Evolutionary conservation across 1,284 basidiomycete species (phyloP).

Genomic region (Moesziomyces aphidis): DNA sequence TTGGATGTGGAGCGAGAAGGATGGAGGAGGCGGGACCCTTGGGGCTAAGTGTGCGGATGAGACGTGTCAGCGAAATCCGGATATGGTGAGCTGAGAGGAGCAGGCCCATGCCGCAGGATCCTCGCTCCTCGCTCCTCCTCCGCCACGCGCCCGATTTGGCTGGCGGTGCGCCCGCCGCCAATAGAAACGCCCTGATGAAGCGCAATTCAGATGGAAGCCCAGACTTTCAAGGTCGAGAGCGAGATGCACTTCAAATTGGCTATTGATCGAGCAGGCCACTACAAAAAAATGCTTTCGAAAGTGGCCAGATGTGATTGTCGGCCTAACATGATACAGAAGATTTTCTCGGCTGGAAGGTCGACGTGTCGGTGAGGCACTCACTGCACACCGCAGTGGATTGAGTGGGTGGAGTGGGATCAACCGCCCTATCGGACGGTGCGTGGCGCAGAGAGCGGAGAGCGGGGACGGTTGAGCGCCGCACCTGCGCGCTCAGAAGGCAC

Average conservation of each 20-base stretch:
- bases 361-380: conserved; percentile 2
- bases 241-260: not conserved
- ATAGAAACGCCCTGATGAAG: not conserved
- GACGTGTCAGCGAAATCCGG: conserved; percentile 21
- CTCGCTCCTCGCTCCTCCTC: conserved; percentile 1
- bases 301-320: no score
- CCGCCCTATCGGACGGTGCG: not conserved
- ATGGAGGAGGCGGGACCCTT: conserved; percentile 16
- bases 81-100: conserved; percentile 11
- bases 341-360: not conserved
- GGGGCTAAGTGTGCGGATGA: conserved; percentile 9
- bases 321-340: not conserved
- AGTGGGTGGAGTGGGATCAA: not conserved
- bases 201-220: no score
- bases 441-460: no score
- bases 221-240: no score
- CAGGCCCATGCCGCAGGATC: conserved; percentile 14
- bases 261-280: not conserved
- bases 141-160: conserved; percentile 6
- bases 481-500: no score
- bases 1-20: conserved; percentile 8
- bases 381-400: not conserved
- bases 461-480: no score
- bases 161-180: conserved; percentile 9
- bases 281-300: no score